phyloP scores from a whole-genome alignment of 192 early-diverging fungal species.

The Umbelopsis isabellina region DNA sequence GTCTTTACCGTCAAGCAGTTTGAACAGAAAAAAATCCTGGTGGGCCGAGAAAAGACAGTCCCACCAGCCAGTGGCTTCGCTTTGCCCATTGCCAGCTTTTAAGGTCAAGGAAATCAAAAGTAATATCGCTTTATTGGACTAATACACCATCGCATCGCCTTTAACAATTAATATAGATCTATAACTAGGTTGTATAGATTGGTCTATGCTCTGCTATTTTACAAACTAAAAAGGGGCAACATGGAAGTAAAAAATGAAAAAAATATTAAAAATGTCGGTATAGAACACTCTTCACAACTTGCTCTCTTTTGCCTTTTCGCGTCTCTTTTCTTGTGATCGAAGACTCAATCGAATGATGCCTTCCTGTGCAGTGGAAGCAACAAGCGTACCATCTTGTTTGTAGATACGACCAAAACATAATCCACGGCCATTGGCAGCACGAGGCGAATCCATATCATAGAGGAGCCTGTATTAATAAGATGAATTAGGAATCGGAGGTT shows the following conservation, averaged over 20 bases:
- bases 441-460: constrained; percentile 74
- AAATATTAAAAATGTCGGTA: neutral
- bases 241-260: neutral
- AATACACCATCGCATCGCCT: no score
- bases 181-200: neutral
- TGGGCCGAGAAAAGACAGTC: neutral
- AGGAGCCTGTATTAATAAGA: constrained; percentile 49
- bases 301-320: constrained; percentile 10
- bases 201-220: neutral
- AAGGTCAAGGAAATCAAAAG: no score
- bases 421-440: constrained; percentile 66
- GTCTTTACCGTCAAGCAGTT: no score
- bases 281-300: neutral
- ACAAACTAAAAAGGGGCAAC: neutral
- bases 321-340: constrained; percentile 19
- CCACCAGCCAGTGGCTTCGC: neutral
- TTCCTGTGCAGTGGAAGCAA: constrained; percentile 83
- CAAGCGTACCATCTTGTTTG: constrained; percentile 71
- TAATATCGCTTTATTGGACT: no score
- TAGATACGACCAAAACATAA: constrained; percentile 75
- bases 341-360: constrained; percentile 62
- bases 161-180: neutral
- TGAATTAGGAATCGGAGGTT: neutral
- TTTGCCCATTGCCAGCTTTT: no score
- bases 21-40: neutral